Percentiles rank a stretch among this genome's conserved stretches.
phyloP scores from a whole-genome alignment of 768 basidiomycete species.

The Xanthoconium stramineum region DNA sequence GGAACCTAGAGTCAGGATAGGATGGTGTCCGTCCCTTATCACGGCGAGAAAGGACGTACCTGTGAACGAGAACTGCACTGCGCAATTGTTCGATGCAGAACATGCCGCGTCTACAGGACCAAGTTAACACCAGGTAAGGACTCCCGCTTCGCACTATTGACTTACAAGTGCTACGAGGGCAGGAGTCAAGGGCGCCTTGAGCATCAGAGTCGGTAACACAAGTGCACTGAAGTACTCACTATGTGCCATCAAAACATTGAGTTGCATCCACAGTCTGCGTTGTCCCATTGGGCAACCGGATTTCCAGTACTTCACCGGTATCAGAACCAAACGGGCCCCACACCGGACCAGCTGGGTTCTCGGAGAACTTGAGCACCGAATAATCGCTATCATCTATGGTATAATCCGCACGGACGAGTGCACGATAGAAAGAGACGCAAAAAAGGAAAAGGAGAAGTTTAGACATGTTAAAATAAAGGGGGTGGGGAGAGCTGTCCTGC shows the following conservation, averaged over 20 bases:
- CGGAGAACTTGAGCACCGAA: constrained; percentile 23
- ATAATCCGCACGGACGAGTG: constrained; percentile 21
- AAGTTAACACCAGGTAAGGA: background rate
- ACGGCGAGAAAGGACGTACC: constrained; percentile 3
- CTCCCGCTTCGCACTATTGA: background rate
- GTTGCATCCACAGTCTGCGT: constrained; percentile 21
- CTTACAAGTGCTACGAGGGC: constrained; percentile 23
- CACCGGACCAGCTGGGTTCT: constrained; percentile 26
- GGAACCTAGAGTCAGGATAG: constrained; percentile 14
- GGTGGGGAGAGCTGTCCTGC: background rate
- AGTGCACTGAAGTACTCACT: constrained; percentile 13
- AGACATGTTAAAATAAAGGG: constrained; percentile 8
- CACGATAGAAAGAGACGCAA: background rate
- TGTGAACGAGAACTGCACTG: constrained; percentile 25
- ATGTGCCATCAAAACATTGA: constrained; percentile 25
- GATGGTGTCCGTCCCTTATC: background rate
- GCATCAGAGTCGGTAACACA: background rate
- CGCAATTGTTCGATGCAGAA: constrained; percentile 20
- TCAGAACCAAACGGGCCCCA: constrained; percentile 27
- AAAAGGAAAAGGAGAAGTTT: background rate
- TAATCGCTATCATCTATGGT: constrained; percentile 28
- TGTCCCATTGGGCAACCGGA: constrained; percentile 26
- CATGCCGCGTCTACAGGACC: constrained; percentile 22
- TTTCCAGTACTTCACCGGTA: constrained; percentile 16
- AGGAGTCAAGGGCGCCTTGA: background rate